phyloP scores from a whole-genome alignment of 306 rosid species.

The Pueraria montana region DNA sequence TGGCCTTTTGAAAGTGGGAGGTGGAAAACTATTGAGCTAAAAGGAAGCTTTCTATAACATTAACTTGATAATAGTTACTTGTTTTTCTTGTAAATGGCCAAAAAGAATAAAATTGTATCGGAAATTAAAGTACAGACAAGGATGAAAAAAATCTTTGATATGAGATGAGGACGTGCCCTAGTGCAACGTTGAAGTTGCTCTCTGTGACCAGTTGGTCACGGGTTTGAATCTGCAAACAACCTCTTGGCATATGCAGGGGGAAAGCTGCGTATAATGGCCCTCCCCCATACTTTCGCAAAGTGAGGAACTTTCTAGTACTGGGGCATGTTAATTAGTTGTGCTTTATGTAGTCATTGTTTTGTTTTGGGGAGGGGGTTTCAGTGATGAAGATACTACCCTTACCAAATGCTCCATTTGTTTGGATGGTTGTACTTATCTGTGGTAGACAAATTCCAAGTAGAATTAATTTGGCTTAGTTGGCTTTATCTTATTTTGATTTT shows the following conservation, averaged over 20 bases:
- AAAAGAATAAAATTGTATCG: conserved; percentile 11
- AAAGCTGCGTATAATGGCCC: too few species aligned
- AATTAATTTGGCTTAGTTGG: conserved; percentile 18
- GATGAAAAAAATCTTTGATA: conserved; percentile 24
- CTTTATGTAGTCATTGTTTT: too few species aligned
- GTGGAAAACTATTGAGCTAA: conserved; percentile 10
- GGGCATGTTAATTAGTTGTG: too few species aligned
- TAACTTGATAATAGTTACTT: conserved; percentile 19
- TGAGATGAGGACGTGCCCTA: too few species aligned
- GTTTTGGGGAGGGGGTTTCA: neutral
- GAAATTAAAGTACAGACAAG: neutral
- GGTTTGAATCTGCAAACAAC: too few species aligned
- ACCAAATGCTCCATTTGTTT: conserved; percentile 29
- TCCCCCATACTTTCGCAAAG: too few species aligned
- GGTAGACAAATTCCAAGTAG: neutral
- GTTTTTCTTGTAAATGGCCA: neutral
- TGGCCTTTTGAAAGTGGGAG: conserved; percentile 18
- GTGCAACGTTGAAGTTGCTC: too few species aligned
- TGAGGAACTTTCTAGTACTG: too few species aligned
- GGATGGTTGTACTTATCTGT: neutral
- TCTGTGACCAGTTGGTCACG: too few species aligned
- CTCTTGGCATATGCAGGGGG: too few species aligned
- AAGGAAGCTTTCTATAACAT: neutral
- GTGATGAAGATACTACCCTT: conserved; percentile 8
- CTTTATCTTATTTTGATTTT: conserved; percentile 37